These are phyloP conservation scores for Suhomyces pyralidae DNA, from an alignment of 805 yeast species.

Conservation along the genomic window DNA sequence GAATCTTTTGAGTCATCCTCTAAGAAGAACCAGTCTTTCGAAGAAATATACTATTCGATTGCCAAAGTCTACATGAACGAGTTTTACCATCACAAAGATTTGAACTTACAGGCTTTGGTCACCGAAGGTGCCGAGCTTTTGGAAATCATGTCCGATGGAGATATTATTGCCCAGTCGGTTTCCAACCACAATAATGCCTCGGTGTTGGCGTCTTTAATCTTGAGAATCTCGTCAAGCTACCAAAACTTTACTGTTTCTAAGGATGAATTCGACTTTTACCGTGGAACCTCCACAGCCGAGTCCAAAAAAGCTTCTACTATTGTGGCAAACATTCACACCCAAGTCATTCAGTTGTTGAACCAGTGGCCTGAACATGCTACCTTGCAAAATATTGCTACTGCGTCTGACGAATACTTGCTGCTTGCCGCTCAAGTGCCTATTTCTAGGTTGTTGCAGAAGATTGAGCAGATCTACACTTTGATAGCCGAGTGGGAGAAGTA, in stretches of 20 bases:
- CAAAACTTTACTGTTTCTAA: constrained; percentile 15
- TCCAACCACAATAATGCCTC: constrained; percentile 18
- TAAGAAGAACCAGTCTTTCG: constrained; percentile 29
- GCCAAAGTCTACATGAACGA: constrained; percentile 48
- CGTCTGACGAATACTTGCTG: constrained; percentile 61
- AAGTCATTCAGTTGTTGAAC: constrained; percentile 44
- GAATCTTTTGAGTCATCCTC: constrained; percentile 20
- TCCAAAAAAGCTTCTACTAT: constrained; percentile 55
- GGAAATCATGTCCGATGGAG: constrained; percentile 9
- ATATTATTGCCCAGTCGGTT: constrained; percentile 3
- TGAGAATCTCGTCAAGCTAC: constrained; percentile 17
- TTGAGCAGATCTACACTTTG: constrained; percentile 82
- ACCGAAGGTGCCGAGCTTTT: constrained; percentile 36
- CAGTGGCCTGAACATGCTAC: constrained; percentile 98
- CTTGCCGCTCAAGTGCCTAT: constrained; percentile 69
- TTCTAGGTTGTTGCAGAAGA: constrained; percentile 71
- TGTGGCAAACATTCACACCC: constrained; percentile 26
- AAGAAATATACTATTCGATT: constrained; percentile 46
- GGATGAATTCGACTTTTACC: constrained; percentile 52
- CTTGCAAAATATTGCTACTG: constrained; percentile 60
- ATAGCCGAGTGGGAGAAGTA: constrained; percentile 92
- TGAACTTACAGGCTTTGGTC: constrained; percentile 27
- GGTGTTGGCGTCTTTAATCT: constrained; percentile 17
- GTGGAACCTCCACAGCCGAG: constrained; percentile 58
- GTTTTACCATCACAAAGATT: constrained; percentile 25